These are phyloP conservation scores for Cephalotrichum gorgonifer DNA, from an alignment of 2,329 filamentous ascomycete species.

Conservation along the genomic window DNA sequence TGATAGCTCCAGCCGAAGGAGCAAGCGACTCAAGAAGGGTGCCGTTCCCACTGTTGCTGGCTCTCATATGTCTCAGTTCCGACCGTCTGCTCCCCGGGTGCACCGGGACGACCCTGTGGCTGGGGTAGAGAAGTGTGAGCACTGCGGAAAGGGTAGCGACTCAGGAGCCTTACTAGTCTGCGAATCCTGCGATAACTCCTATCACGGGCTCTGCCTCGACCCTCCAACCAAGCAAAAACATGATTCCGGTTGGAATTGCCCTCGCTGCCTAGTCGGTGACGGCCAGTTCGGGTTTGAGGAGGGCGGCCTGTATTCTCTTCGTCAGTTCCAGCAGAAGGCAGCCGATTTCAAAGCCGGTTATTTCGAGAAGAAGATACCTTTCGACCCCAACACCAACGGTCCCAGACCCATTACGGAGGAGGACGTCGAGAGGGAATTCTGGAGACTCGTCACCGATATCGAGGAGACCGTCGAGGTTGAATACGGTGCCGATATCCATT, in stretches of 20 bases:
- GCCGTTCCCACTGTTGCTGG: slow-evolving; percentile 78
- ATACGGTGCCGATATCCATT: slow-evolving; percentile 96
- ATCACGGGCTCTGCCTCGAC: slow-evolving; percentile 80
- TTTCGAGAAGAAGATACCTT: slow-evolving; percentile 83
- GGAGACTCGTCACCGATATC: slow-evolving; percentile 85
- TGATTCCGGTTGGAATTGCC: slow-evolving; percentile 90
- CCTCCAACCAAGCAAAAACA: slow-evolving; percentile 69
- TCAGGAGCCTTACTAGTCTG: slow-evolving; percentile 63
- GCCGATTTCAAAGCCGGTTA: slow-evolving; percentile 91
- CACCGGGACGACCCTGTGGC: slow-evolving; percentile 38
- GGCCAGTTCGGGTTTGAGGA: slow-evolving; percentile 97
- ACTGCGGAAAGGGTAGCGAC: slow-evolving; percentile 72
- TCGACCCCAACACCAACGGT: slow-evolving; percentile 73
- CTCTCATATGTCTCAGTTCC: slow-evolving; percentile 92
- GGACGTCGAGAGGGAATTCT: slow-evolving; percentile 93
- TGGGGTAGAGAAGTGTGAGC: slow-evolving; percentile 66
- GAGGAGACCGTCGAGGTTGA: slow-evolving; percentile 96
- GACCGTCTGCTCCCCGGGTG: slow-evolving; percentile 64
- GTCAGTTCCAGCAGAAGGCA: slow-evolving; percentile 92
- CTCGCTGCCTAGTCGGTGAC: slow-evolving; percentile 87
- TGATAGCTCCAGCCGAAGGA: slow-evolving; percentile 65
- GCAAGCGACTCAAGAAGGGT: slow-evolving; percentile 83
- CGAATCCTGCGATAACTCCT: slow-evolving; percentile 85
- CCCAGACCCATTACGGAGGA: slow-evolving; percentile 81
- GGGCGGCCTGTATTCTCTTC: slow-evolving; percentile 87